phyloP scores from a whole-genome alignment of 225 moss, liverwort and hornwort genomes.

The Bryoerythrophyllum caledonicum region DNA sequence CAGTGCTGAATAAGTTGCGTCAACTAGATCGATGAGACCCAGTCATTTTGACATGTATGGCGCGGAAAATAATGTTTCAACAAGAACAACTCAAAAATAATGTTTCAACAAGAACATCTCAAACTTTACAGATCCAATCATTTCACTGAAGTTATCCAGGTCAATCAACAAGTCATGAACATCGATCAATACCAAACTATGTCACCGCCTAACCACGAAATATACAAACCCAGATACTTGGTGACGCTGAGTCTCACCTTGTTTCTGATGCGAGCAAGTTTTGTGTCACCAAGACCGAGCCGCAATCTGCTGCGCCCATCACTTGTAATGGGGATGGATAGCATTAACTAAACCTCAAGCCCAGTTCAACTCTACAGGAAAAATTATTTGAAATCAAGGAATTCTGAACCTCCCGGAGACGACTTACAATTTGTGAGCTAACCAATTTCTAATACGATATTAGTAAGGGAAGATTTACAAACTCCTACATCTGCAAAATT shows the following conservation, averaged over 20 bases:
- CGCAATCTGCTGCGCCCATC: not conserved
- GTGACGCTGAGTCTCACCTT: not conserved
- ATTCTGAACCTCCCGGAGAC: not conserved
- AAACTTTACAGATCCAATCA: not conserved
- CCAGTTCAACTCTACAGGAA: not conserved
- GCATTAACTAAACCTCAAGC: not conserved
- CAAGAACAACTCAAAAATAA: not conserved
- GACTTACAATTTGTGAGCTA: not conserved
- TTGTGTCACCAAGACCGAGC: not conserved
- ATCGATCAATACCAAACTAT: not conserved
- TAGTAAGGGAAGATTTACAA: conserved; percentile 6
- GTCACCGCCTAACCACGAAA: not conserved
- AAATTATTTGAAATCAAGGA: not conserved
- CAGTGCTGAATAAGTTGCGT: not conserved
- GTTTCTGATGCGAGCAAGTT: not conserved
- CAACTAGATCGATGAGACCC: not conserved
- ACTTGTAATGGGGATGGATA: not conserved
- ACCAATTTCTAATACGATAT: not conserved
- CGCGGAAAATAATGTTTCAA: too few relatives aligned
- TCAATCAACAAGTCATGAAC: not conserved
- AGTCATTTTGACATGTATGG: too few relatives aligned
- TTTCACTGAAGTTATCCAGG: not conserved
- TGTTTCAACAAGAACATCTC: not conserved
- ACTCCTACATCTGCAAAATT: not conserved
- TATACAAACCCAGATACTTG: not conserved